Conservation (phyloP, 2,329 filamentous ascomycete species). For the Alternaria sp. region DNA sequence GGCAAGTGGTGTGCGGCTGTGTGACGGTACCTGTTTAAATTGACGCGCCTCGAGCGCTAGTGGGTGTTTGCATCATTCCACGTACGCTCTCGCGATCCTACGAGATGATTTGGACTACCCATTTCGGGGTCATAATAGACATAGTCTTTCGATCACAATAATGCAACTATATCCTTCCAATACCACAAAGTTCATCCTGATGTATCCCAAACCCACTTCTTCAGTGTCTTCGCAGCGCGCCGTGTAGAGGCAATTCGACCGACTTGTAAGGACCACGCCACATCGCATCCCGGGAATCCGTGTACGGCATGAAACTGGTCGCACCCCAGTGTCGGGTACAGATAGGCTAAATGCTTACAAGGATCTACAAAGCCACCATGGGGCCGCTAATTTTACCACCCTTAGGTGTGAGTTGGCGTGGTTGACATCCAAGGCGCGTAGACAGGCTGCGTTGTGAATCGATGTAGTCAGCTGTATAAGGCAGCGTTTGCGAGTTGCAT, state of each 20-base stretch:
- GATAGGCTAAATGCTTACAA: conserved; percentile 4
- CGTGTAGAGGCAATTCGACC: neutral
- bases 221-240: neutral
- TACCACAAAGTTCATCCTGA: neutral
- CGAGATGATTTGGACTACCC: neutral
- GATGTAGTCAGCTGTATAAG: conserved; percentile 27
- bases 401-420: conserved; percentile 3
- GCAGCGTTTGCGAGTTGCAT: conserved; percentile 44
- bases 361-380: neutral
- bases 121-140: conserved; percentile 3
- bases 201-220: neutral
- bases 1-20: neutral
- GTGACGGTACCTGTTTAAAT: neutral
- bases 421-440: conserved; percentile 14
- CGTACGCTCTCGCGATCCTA: conserved; percentile 1
- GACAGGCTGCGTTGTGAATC: conserved; percentile 13
- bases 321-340: neutral
- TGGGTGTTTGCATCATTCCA: neutral
- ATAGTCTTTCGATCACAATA: conserved; percentile 3
- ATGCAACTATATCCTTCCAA: neutral
- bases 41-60: neutral
- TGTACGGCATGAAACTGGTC: neutral
- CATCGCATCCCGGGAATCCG: neutral
- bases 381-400: neutral
- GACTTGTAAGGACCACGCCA: conserved; percentile 1